Evolutionary conservation across 352 stramenopile genomes (phyloP).

Genomic region (Phytophthora chlamydospora): DNA sequence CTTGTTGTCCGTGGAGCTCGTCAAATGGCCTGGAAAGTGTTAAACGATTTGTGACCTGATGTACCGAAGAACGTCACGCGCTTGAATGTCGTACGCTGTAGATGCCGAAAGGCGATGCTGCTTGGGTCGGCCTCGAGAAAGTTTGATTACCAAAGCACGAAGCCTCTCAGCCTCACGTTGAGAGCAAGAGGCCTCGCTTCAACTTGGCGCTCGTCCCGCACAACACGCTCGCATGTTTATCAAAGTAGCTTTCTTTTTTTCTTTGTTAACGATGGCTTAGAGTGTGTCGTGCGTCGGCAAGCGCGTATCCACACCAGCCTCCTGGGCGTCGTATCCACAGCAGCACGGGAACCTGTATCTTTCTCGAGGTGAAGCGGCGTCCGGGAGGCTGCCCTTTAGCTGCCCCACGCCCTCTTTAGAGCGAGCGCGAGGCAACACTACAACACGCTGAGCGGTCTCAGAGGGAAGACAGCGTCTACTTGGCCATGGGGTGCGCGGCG

Average conservation of each 20-base stretch:
- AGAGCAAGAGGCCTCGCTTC: slow-evolving; percentile 8
- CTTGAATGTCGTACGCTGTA: no score
- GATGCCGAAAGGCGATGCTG: no score
- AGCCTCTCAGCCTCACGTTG: slow-evolving; percentile 14
- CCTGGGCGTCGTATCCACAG: background rate
- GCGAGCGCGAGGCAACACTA: slow-evolving; percentile 4
- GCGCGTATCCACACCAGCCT: background rate
- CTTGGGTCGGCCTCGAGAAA: no score
- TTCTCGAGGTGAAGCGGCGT: slow-evolving; percentile 30
- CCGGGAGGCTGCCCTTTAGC: slow-evolving; percentile 14
- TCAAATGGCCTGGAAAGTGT: slow-evolving; percentile 10
- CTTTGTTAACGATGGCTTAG: slow-evolving; percentile 38
- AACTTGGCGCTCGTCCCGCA: slow-evolving; percentile 4
- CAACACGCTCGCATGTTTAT: slow-evolving; percentile 25
- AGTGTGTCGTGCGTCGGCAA: slow-evolving; percentile 11
- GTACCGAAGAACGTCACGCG: background rate
- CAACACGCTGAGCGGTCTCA: slow-evolving; percentile 12
- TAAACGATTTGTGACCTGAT: slow-evolving; percentile 22
- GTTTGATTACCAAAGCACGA: no score
- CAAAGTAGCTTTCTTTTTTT: slow-evolving; percentile 40
- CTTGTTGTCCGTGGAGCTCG: slow-evolving; percentile 9
- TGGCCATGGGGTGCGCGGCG: slow-evolving; percentile 98
- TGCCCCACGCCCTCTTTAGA: slow-evolving; percentile 7
- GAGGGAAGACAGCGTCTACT: slow-evolving; percentile 82
- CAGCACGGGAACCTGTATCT: slow-evolving; percentile 33